Percentiles rank a stretch among this genome's conserved stretches.
These are phyloP conservation scores for Dothideomycetes sp. DNA, from an alignment of 2,329 filamentous ascomycete genomes.

Conservation along the genomic window DNA sequence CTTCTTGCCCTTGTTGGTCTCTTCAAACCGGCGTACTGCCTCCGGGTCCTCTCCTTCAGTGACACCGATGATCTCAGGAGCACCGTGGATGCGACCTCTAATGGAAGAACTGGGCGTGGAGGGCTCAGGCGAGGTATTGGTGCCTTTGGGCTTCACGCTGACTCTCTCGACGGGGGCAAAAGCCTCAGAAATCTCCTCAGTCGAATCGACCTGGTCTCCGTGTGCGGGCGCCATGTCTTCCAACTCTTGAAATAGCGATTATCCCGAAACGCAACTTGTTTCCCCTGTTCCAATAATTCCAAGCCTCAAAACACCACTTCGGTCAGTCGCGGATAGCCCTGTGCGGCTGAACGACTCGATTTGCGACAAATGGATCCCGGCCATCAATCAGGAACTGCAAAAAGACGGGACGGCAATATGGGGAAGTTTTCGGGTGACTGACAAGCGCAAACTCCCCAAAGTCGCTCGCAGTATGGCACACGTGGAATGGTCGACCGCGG, in stretches of 20 bases:
- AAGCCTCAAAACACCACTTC: too few species aligned
- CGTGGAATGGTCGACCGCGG: too few species aligned
- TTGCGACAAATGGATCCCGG: too few species aligned
- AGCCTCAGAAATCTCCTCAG: conserved; percentile 11
- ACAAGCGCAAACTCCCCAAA: conserved; percentile 47
- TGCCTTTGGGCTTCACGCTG: conserved; percentile 20
- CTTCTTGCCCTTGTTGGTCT: conserved; percentile 30
- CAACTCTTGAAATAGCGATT: too few species aligned
- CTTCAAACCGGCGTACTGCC: conserved; percentile 26
- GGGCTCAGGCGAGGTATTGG: conserved; percentile 11
- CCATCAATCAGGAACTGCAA: too few species aligned
- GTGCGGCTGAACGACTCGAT: too few species aligned
- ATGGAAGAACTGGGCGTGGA: conserved; percentile 13
- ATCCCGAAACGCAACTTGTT: too few species aligned
- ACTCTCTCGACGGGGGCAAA: conserved; percentile 16
- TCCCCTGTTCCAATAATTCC: too few species aligned
- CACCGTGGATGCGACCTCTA: conserved; percentile 19
- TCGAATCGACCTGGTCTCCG: background rate
- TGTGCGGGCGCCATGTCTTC: background rate
- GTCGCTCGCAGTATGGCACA: conserved; percentile 39
- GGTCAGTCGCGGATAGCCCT: too few species aligned
- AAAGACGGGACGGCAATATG: too few species aligned
- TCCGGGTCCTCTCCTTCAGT: conserved; percentile 13
- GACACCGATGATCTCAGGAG: conserved; percentile 22
- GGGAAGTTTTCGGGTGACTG: background rate